Evolutionary conservation across 257 asterid species (phyloP).

Genomic region (Ocimum tenuiflorum): DNA sequence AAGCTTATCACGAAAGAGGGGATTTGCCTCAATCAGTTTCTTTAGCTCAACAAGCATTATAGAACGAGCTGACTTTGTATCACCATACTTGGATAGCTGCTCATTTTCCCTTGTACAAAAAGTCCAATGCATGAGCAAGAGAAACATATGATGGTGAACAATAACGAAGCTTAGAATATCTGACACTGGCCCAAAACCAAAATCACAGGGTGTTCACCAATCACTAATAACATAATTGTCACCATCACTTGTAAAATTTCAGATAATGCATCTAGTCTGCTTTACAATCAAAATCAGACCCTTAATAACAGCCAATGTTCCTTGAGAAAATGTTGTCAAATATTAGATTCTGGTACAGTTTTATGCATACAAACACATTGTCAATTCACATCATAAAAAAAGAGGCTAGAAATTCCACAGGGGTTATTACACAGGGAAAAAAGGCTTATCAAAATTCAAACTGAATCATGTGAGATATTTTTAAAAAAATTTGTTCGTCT

Average conservation of each 20-base stretch:
- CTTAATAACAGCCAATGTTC: neutral
- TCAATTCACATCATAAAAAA: no score
- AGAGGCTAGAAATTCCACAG: no score
- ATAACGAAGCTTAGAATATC: neutral
- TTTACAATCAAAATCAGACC: neutral
- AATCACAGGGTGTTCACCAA: neutral
- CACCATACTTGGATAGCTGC: conserved; percentile 44
- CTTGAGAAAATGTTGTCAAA: neutral
- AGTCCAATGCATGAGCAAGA: conserved; percentile 14
- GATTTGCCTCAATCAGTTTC: conserved; percentile 49
- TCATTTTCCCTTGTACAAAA: conserved; percentile 45
- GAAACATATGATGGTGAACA: neutral
- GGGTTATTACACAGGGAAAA: neutral
- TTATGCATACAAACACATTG: neutral
- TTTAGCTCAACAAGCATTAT: conserved; percentile 41
- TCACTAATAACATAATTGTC: neutral
- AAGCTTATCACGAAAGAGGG: conserved; percentile 55
- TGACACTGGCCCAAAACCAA: neutral
- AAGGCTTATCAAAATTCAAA: neutral
- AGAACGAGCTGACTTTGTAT: conserved; percentile 50
- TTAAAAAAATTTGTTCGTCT: neutral
- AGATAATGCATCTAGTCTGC: neutral
- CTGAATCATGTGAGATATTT: neutral
- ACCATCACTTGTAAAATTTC: neutral
- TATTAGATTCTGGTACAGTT: neutral